These are phyloP conservation scores for Phylloporus sp. DNA, from an alignment of 768 basidiomycete genomes.

Conservation along the genomic window DNA sequence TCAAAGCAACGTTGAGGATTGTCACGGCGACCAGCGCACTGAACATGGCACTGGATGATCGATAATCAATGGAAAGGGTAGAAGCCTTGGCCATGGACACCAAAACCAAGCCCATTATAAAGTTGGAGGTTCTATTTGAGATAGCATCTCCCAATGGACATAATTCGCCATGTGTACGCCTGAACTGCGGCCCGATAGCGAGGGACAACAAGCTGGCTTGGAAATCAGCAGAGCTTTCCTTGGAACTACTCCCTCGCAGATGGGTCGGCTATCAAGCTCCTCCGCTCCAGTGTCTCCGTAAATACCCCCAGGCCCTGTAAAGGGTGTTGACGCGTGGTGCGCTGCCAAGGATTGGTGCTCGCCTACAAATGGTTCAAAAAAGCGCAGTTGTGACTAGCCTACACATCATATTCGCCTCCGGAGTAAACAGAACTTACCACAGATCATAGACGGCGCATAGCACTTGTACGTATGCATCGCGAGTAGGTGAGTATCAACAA, in stretches of 20 bases:
- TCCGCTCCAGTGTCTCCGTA: background rate
- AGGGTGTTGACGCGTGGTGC: background rate
- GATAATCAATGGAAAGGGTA: background rate
- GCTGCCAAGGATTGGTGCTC: background rate
- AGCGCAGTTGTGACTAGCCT: too few relatives aligned
- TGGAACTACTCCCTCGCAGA: background rate
- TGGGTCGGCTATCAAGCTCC: too few relatives aligned
- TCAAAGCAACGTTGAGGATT: constrained; percentile 18
- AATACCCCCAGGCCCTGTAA: background rate
- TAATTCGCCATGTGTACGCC: too few relatives aligned
- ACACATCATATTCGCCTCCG: too few relatives aligned
- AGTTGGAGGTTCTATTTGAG: background rate
- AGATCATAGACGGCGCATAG: background rate
- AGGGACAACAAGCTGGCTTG: too few relatives aligned
- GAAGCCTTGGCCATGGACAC: background rate
- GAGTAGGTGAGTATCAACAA: constrained; percentile 16
- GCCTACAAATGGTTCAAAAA: constrained; percentile 3
- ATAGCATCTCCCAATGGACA: background rate
- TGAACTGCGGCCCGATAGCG: too few relatives aligned
- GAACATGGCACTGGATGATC: constrained; percentile 4
- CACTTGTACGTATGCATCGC: background rate
- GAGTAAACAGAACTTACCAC: background rate
- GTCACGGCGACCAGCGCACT: constrained; percentile 20
- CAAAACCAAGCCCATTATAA: too few relatives aligned
- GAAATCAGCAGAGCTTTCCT: background rate